Evolutionary conservation across 176 grass and related monocot genomes (phyloP), one percentile per base, ranked within the genome.

Genomic region (Avena eriantha): DNA sequence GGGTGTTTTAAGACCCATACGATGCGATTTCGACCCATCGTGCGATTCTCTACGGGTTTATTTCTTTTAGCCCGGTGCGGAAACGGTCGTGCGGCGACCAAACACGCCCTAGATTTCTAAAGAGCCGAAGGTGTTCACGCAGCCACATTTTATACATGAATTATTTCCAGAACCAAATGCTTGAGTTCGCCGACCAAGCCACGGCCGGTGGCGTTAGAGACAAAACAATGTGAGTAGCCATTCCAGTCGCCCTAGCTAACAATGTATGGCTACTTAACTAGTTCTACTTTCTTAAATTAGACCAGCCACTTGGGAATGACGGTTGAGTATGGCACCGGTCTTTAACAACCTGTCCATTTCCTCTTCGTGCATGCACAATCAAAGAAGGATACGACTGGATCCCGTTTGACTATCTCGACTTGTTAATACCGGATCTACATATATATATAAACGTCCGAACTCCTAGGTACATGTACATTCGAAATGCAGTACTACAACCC

Each of bases 371-470:
- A 41, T 18, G 76, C 79, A 80, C 15, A 78, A 85, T 34, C 56
- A 65, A 12, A 76, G 66, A 6, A 69, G 9, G 84, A 90, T 90
- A 73, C 57, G 67, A 17, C 35, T 75, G 81, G 76, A 84, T 87
- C 84, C 65, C 35, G 11, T n/a, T 56, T 67, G 84, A 66, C 84
- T 65, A 23, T 1, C 1, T 26, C 4, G 45, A 80, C 31, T 33
- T 89, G 29, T 50, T 84, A 72, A 51, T 76, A 4, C 58, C 48
- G 10, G 50, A 26, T 10, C 18, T 23, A 49, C 18, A 45, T 45
- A 45, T 17, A 63, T 36, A 36, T 36, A 36, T 18, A 5, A 63
- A 29, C 49, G 48, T 39, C 35, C 69, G 57, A 12, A 80, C 81
- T 79, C 54, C 65, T 74, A 80, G 55, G 87, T 66, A 34, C 82